These are phyloP conservation scores for Globisporangium iwayamae DNA, from an alignment of 352 stramenopile genomes.

Conservation along the genomic window DNA sequence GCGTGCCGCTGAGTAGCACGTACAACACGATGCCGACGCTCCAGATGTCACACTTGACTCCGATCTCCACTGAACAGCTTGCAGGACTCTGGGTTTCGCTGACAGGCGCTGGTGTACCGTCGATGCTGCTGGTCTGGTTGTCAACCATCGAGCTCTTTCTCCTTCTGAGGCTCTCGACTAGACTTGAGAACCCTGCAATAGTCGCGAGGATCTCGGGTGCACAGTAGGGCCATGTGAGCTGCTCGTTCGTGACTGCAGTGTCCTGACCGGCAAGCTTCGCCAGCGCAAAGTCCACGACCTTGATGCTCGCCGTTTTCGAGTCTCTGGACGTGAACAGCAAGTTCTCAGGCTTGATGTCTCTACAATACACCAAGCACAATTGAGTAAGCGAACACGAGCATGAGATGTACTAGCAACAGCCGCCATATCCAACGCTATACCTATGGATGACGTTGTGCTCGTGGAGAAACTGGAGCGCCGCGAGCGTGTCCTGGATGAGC, in stretches of 20 bases:
- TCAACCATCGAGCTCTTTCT: conserved; percentile 8
- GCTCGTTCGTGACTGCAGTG: not conserved
- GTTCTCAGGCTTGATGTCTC: conserved; percentile 84
- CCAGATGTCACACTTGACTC: conserved; percentile 77
- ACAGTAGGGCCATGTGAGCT: conserved; percentile 66
- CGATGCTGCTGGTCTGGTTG: conserved; percentile 27
- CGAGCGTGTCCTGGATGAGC: conserved; percentile 45
- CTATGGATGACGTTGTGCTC: conserved; percentile 66
- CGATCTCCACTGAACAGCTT: not conserved
- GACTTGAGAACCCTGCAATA: conserved; percentile 7
- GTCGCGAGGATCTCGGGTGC: conserved; percentile 58
- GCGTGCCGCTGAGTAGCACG: conserved; percentile 75
- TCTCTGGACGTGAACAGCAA: conserved; percentile 75
- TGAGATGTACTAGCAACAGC: not conserved
- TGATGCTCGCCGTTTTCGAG: conserved; percentile 61
- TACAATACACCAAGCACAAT: conserved; percentile 17
- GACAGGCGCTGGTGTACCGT: conserved; percentile 1
- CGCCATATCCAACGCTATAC: conserved; percentile 14
- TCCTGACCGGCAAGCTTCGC: conserved; percentile 52
- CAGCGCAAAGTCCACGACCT: conserved; percentile 83
- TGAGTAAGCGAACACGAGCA: conserved; percentile 19
- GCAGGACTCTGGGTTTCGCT: not conserved
- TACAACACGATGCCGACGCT: conserved; percentile 88
- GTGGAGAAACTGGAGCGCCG: conserved; percentile 64
- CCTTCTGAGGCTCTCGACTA: conserved; percentile 16